Conservation (phyloP, 208 protist species). For the Novymonas esmeraldas region DNA sequence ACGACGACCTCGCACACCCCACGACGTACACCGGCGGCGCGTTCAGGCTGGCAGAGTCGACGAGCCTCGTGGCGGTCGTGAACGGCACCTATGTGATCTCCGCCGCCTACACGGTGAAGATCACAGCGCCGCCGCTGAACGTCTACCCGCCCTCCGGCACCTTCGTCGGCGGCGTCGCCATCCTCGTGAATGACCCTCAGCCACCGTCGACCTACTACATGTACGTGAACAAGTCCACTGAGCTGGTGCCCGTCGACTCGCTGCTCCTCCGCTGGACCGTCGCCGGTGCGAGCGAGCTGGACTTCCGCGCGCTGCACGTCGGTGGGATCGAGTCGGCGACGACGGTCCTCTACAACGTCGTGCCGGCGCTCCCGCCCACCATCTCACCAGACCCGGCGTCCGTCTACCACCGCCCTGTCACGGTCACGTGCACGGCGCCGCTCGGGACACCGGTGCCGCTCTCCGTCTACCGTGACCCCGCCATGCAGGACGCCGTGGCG, state of each 20-base stretch:
- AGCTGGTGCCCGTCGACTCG: conserved; percentile 19
- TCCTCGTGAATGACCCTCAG: conserved; percentile 44
- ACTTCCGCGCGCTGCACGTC: conserved; percentile 42
- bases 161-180: conserved; percentile 57
- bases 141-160: conserved; percentile 57
- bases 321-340: conserved; percentile 36
- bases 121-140: conserved; percentile 31
- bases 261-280: conserved; percentile 32
- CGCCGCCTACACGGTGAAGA: conserved; percentile 43
- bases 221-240: conserved; percentile 40
- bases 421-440: conserved; percentile 50
- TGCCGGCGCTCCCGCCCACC: conserved; percentile 33
- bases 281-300: conserved; percentile 34
- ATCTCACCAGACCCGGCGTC: conserved; percentile 28
- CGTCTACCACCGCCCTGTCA: conserved; percentile 33
- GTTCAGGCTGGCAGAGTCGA: conserved; percentile 55
- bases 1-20: conserved; percentile 36
- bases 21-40: conserved; percentile 34
- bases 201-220: conserved; percentile 40
- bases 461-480: conserved; percentile 11
- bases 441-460: conserved; percentile 18
- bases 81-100: conserved; percentile 28
- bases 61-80: conserved; percentile 49
- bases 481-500: conserved; percentile 15
- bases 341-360: conserved; percentile 39